These are phyloP conservation scores for Umbelopsis sp. DNA, from an alignment of 371 early-diverging fungal species.

Conservation along the genomic window DNA sequence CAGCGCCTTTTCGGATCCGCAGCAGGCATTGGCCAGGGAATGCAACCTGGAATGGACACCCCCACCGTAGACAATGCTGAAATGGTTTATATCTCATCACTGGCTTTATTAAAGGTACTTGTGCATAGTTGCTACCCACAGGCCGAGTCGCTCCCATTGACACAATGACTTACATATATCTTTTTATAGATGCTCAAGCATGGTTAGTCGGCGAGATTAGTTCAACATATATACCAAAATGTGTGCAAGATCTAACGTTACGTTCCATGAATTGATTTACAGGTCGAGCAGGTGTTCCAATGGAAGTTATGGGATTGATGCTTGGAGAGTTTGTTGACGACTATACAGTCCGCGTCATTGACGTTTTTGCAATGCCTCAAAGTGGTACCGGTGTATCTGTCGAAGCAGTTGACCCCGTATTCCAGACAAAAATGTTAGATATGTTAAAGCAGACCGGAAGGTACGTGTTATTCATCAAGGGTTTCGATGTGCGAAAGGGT, in stretches of 20 bases:
- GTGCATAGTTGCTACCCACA: neutral
- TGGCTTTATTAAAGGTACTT: constrained; percentile 96
- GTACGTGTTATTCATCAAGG: constrained; percentile 39
- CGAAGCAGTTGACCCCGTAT: constrained; percentile 99
- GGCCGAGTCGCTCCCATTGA: neutral
- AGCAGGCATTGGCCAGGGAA: constrained; percentile 41
- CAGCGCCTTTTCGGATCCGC: constrained; percentile 73
- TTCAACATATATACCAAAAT: neutral
- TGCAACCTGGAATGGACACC: constrained; percentile 84
- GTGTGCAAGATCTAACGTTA: constrained; percentile 11
- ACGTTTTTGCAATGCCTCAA: constrained; percentile 99
- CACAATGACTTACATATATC: neutral
- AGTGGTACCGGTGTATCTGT: constrained; percentile 99
- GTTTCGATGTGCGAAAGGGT: neutral
- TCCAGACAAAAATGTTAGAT: constrained; percentile 99
- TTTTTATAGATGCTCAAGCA: constrained; percentile 86
- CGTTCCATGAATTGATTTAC: neutral
- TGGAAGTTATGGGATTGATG: constrained; percentile 99
- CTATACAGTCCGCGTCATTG: constrained; percentile 99
- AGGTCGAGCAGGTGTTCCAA: constrained; percentile 99
- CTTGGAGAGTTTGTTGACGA: constrained; percentile 99
- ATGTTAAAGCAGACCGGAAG: constrained; percentile 99
- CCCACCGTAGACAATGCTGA: constrained; percentile 98
- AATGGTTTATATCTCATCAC: constrained; percentile 98
- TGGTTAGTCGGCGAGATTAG: constrained; percentile 49